A percentile compares a stretch with the other conserved stretches of the same genome.
These are phyloP conservation scores for Diplodia scrobiculata DNA, from an alignment of 2,329 filamentous ascomycete genomes.

Conservation along the genomic window DNA sequence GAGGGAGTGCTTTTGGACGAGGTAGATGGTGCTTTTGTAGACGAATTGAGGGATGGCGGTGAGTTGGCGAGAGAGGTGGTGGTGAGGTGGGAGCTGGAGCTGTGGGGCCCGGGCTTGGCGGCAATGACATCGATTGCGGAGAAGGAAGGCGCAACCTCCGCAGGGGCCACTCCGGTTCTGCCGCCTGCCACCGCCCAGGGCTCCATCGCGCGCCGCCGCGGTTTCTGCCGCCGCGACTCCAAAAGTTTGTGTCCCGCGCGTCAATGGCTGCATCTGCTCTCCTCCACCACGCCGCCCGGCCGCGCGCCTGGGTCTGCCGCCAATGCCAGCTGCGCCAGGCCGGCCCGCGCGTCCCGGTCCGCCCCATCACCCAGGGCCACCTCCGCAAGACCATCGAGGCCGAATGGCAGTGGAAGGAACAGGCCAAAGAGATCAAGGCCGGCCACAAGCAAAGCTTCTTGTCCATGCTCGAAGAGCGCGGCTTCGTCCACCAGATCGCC, in stretches of 20 bases:
- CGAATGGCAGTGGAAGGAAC: conserved; percentile 35
- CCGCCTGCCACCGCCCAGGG: not conserved
- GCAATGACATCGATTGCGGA: conserved; percentile 1
- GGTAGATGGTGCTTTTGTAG: not conserved
- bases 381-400: conserved; percentile 33
- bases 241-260: not conserved
- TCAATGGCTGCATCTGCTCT: conserved; percentile 32
- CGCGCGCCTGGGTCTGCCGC: conserved; percentile 37
- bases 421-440: conserved; percentile 37
- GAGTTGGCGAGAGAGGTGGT: not conserved
- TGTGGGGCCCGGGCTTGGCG: not conserved
- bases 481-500: conserved; percentile 72
- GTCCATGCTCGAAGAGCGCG: conserved; percentile 69
- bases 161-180: not conserved
- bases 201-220: not conserved
- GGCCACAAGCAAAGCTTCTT: conserved; percentile 53
- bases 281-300: conserved; percentile 31
- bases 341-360: conserved; percentile 32
- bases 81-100: not conserved
- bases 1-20: not conserved
- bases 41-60: not conserved
- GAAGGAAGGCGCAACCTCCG: not conserved
- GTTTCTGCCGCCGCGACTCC: not conserved
- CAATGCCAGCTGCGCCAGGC: conserved; percentile 32
- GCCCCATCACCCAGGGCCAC: conserved; percentile 34